phyloP scores from a whole-genome alignment of 768 basidiomycete species.

The Cytidiella melzeri region DNA sequence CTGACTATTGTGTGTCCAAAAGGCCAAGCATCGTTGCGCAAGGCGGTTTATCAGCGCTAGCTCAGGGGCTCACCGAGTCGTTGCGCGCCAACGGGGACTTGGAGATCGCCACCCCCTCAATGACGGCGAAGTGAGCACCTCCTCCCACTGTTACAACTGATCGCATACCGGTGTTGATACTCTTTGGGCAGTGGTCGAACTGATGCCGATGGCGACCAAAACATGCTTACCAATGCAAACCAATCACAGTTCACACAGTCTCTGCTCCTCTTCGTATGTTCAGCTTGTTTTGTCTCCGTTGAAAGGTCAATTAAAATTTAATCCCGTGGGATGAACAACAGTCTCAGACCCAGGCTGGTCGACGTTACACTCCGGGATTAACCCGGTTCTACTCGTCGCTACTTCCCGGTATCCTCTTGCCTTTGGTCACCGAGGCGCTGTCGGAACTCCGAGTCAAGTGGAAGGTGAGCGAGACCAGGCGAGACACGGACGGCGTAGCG shows the following conservation, averaged over 20 bases:
- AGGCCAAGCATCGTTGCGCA: conserved; percentile 69
- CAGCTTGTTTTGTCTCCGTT: background rate
- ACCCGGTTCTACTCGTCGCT: conserved; percentile 76
- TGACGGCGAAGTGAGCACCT: conserved; percentile 10
- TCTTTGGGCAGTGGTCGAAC: conserved; percentile 8
- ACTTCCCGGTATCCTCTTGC: conserved; percentile 45
- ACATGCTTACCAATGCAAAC: conserved; percentile 51
- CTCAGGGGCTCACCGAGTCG: conserved; percentile 63
- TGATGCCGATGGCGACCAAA: conserved; percentile 52
- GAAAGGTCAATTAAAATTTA: too few relatives aligned
- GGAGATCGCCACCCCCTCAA: conserved; percentile 55
- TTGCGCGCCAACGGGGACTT: conserved; percentile 71
- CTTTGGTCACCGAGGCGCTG: conserved; percentile 50
- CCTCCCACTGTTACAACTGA: background rate
- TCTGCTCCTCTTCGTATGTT: conserved; percentile 67
- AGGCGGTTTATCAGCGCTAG: conserved; percentile 46
- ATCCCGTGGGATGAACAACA: too few relatives aligned
- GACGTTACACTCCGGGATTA: conserved; percentile 64
- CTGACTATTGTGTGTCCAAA: background rate
- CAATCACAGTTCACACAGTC: conserved; percentile 75
- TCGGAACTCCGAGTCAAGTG: conserved; percentile 42
- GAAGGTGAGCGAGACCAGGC: conserved; percentile 31
- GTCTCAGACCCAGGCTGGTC: conserved; percentile 80
- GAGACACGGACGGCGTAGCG: conserved; percentile 1
- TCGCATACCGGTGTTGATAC: background rate